Evolutionary conservation across 352 stramenopile species (phyloP).

Genomic region (Pythium apleroticum): DNA sequence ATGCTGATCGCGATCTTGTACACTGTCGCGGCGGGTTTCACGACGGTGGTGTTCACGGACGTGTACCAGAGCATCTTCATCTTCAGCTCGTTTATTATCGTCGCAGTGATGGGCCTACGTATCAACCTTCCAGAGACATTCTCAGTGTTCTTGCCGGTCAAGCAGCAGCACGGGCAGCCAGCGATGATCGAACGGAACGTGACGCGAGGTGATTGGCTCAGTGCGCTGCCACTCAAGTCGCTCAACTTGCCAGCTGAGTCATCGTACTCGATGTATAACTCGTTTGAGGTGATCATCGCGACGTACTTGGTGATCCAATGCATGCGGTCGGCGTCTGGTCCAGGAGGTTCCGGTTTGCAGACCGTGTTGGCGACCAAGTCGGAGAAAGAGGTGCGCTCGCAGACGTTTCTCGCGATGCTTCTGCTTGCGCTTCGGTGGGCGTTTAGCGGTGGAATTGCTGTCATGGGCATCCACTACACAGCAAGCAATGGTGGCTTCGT

Average conservation of each 20-base stretch:
- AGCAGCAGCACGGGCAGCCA: slow-evolving; percentile 32
- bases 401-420: slow-evolving; percentile 77
- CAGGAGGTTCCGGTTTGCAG: slow-evolving; percentile 64
- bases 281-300: slow-evolving; percentile 48
- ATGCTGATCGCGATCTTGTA: slow-evolving; percentile 73
- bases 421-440: slow-evolving; percentile 71
- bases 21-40: slow-evolving; percentile 69
- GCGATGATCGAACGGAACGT: slow-evolving; percentile 52
- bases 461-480: slow-evolving; percentile 75
- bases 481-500: slow-evolving; percentile 37
- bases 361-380: slow-evolving; percentile 78
- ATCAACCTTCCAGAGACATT: slow-evolving; percentile 54
- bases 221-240: slow-evolving; percentile 34
- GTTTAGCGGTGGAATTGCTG: slow-evolving; percentile 69
- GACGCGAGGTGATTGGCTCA: slow-evolving; percentile 50
- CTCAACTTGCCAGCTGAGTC: slow-evolving; percentile 43
- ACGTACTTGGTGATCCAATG: slow-evolving; percentile 66
- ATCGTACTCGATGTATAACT: slow-evolving; percentile 80
- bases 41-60: slow-evolving; percentile 79
- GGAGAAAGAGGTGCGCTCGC: slow-evolving; percentile 71
- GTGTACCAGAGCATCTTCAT: slow-evolving; percentile 85
- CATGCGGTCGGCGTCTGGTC: slow-evolving; percentile 70
- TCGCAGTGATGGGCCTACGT: slow-evolving; percentile 58
- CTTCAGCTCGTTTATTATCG: slow-evolving; percentile 71
- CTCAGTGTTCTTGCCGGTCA: slow-evolving; percentile 55